Evolutionary conservation across 805 yeast species (phyloP).

Genomic region (Danielozyma ontarioensis): DNA sequence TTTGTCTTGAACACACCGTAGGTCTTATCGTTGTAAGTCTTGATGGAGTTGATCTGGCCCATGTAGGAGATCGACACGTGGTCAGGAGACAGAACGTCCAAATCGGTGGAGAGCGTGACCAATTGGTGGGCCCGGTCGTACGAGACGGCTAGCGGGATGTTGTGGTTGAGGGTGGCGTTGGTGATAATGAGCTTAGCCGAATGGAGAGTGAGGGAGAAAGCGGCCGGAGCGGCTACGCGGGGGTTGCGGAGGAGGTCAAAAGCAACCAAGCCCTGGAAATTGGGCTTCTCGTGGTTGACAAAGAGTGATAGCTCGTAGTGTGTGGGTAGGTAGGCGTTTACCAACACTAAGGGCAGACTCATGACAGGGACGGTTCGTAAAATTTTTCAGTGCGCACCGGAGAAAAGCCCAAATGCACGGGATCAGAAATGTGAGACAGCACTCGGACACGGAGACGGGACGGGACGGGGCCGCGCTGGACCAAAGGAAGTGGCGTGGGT

Average conservation of each 20-base stretch:
- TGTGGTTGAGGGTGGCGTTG: slow-evolving; percentile 18
- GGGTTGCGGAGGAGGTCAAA: slow-evolving; percentile 30
- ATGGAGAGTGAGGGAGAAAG: slow-evolving; percentile 28
- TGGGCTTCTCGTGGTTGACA: slow-evolving; percentile 41
- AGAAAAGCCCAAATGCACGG: too few relatives aligned
- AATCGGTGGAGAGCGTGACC: slow-evolving; percentile 22
- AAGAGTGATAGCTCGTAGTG: slow-evolving; percentile 33
- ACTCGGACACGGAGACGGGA: too few relatives aligned
- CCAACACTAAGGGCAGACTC: slow-evolving; percentile 19
- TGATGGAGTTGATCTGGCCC: slow-evolving; percentile 47
- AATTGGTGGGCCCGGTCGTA: slow-evolving; percentile 38
- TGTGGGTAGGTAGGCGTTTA: slow-evolving; percentile 31
- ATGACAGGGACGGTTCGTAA: too few relatives aligned
- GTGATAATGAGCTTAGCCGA: slow-evolving; percentile 38
- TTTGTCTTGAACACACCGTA: slow-evolving; percentile 66
- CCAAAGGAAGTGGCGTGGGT: too few relatives aligned
- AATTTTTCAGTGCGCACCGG: too few relatives aligned
- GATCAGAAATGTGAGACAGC: too few relatives aligned
- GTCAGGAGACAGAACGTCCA: slow-evolving; percentile 2
- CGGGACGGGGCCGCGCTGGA: too few relatives aligned
- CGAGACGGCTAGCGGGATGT: slow-evolving; percentile 18
- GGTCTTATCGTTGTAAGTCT: slow-evolving; percentile 52
- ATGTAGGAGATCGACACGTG: slow-evolving; percentile 24
- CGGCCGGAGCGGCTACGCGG: too few relatives aligned
- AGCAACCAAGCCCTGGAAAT: slow-evolving; percentile 39